Base-by-base conservation (phyloP, 306 rosid species). In the Geum urbanum region DNA sequence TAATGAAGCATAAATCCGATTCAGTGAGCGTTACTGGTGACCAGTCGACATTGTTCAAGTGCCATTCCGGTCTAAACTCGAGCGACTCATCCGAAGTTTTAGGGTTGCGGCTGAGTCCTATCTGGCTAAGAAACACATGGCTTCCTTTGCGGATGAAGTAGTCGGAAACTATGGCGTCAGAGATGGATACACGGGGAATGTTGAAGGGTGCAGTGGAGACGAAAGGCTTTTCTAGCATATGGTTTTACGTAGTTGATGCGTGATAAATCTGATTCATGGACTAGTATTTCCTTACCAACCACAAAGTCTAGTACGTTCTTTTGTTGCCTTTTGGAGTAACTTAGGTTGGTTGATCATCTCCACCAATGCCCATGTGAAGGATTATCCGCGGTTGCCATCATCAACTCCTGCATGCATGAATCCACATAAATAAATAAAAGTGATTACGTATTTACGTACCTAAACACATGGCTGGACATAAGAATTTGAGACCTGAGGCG, bases 71-170 rank as follows among this genome's bases (percentile, higher is more conserved):
- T 24, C 67, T 75, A 46, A 74, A 84, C 77, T 44, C 72, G 1
- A 15, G 9, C 1, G 85, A 81, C 0, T 84, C 75, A 16, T 65
- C 46, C 83, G 85, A 84, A 5, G 72, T 58, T 15, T 67, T 77
- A 5, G 79, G 77, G 40, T 84, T 84, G 19, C 72, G 66, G 2
- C 81, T 81, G 1, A 82, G 76, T 1, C 55, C 84, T 2, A 43
- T 6, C 71, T 86, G 77, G n/a, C 83, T 75, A 0, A 85, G n/a
- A 4, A 85, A 0, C 53, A 84, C 77, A 7, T 74, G 81, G 20
- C 86, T 79, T 7, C 81, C 86, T 18, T 80, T 80, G 15, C 81
- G 83, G 47, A 80, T 80, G n/a, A 74, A 45, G 78, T 84, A 67
- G n/a, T 56, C 39, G 2, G 37, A 64, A 5, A 84, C 68, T 0